phyloP scores from a whole-genome alignment of 805 yeast genomes.

The Metschnikowia lachancei region DNA sequence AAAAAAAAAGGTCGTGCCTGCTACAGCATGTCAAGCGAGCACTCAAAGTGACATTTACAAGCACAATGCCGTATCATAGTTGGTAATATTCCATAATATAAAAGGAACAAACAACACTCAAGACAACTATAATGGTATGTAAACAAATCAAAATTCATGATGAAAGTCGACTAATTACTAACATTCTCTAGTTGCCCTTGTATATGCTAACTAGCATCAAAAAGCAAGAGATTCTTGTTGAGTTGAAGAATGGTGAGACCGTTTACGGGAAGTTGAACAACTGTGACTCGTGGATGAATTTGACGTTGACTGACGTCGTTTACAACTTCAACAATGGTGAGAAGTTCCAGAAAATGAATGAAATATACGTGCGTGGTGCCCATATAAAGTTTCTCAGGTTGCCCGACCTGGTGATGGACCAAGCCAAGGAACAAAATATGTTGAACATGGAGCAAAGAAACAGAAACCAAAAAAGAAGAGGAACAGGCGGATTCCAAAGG shows the following conservation, averaged over 20 bases:
- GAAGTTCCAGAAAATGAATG: conserved; percentile 60
- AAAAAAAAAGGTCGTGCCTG: conserved; percentile 2
- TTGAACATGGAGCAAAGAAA: conserved; percentile 50
- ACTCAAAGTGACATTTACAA: background rate
- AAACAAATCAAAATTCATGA: too few species aligned
- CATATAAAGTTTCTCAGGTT: conserved; percentile 76
- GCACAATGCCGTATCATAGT: background rate
- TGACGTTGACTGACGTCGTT: conserved; percentile 74
- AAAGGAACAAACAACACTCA: background rate
- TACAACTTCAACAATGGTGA: conserved; percentile 63
- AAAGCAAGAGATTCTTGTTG: conserved; percentile 82
- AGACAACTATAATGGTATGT: conserved; percentile 18
- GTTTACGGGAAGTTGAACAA: conserved; percentile 78
- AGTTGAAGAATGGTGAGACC: conserved; percentile 87
- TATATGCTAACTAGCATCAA: conserved; percentile 88
- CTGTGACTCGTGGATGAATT: conserved; percentile 95
- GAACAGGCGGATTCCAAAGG: conserved; percentile 32
- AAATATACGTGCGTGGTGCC: conserved; percentile 79
- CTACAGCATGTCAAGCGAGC: background rate
- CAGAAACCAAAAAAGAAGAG: conserved; percentile 44
- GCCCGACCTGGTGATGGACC: conserved; percentile 73
- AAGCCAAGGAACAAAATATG: conserved; percentile 64
- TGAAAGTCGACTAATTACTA: conserved; percentile 2
- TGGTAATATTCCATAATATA: background rate
- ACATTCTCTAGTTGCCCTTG: conserved; percentile 67